A percentile compares a stretch with the other conserved stretches of the same genome.
phyloP scores from a whole-genome alignment of 495 filamentous ascomycete genomes.

The Thermochaetoides thermophila region DNA sequence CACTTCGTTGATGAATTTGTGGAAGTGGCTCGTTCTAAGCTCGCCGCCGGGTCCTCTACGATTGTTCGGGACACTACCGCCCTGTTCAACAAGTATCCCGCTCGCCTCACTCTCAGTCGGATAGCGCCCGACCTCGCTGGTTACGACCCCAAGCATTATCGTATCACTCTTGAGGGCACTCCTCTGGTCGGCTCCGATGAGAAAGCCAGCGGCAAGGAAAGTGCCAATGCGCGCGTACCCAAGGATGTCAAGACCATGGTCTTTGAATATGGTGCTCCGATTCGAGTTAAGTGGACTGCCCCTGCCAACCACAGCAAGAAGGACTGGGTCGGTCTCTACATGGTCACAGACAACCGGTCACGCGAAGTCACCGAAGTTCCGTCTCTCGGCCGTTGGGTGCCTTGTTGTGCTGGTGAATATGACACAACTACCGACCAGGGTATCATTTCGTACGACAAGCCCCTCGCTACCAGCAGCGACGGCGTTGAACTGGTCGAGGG shows the following conservation, averaged over 20 bases:
- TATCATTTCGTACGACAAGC: conserved; percentile 53
- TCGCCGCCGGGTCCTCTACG: conserved; percentile 71
- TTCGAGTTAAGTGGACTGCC: conserved; percentile 84
- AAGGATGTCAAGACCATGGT: conserved; percentile 51
- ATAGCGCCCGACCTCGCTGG: conserved; percentile 70
- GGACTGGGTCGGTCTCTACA: conserved; percentile 93
- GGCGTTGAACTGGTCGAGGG: conserved; percentile 41
- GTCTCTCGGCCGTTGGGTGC: conserved; percentile 82
- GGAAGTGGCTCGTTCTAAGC: conserved; percentile 71
- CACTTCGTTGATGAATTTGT: conserved; percentile 86
- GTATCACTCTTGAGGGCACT: conserved; percentile 56
- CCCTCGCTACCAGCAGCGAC: conserved; percentile 27
- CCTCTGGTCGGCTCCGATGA: conserved; percentile 36
- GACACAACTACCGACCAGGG: conserved; percentile 67
- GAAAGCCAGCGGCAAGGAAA: conserved; percentile 33
- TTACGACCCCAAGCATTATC: conserved; percentile 73
- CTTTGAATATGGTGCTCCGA: conserved; percentile 81
- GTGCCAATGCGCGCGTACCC: conserved; percentile 27
- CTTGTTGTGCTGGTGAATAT: conserved; percentile 60
- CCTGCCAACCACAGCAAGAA: conserved; percentile 81
- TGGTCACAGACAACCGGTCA: conserved; percentile 80
- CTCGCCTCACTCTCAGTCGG: conserved; percentile 70
- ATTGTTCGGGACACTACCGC: conserved; percentile 80
- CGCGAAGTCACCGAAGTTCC: conserved; percentile 69
- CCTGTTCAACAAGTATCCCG: conserved; percentile 81